Evolutionary conservation across 176 grass and related monocot genomes (phyloP).

Genomic region (Sorghum bicolor): Sorghum_bicolor_NCBIv3 NC_012872.2:56552001-56552500

Average conservation of each 20-base stretch:
- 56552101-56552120: not conserved
- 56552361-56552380: not conserved
- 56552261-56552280: not conserved
- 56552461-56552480: constrained; percentile 48
- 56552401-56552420: not conserved
- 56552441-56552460: constrained; percentile 56
- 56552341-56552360: not conserved
- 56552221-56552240: not conserved
- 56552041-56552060: not conserved
- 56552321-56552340: not conserved
- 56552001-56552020: not conserved
- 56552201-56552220: not conserved
- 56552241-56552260: not conserved
- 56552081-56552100: not conserved
- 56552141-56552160: not conserved
- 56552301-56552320: not conserved
- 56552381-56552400: not conserved
- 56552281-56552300: not conserved
- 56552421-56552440: constrained; percentile 71
- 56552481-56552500: constrained; percentile 73
- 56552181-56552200: not conserved
- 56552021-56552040: not conserved
- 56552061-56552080: not conserved
- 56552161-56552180: not conserved
- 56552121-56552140: not conserved